Evolutionary conservation across 805 yeast genomes (phyloP), one percentile per base, ranked within the genome.

Genomic region (Ogataea trehaloabstinens): DNA sequence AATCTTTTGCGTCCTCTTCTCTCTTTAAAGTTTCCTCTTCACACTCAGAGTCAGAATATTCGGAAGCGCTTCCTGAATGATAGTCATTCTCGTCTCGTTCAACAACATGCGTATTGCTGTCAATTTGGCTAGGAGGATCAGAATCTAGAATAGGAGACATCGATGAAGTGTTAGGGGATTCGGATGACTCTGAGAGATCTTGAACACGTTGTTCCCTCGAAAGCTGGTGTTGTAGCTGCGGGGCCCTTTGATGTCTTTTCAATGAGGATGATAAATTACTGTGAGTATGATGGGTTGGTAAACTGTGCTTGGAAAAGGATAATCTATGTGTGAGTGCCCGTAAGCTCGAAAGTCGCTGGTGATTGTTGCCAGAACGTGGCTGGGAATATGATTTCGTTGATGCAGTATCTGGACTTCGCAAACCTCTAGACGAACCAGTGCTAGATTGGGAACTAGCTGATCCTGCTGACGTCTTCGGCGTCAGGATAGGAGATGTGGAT

Each of bases 1-100:
- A 80, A 48, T 78, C 84, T 19, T 58, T 58, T 25, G 61, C 66
- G 41, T 64, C 70, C 52, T 80, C 85, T 51, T 80, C 85, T 19
- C 54, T 38, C 37, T 56, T 57, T 8, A 66, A 46, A 25, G 55
- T 45, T 24, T 55, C 55, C 10, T 46, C 55, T 28, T 54, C 57
- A 19, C 39, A 40, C 18, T 50, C 56, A 4, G 53, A 44, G n/a
- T 55, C 60, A 3, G 44, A 37, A 17, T 51, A 52, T 16, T 51
- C 58, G 22, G 46, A 45, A 17, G 52, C 53, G 6, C 58, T 61
- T 21, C 54, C 62, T 2, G 57, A 51, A 31, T 47, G 40, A 28
- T 49, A 51, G 11, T 20, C 24, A 7, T 34, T 34, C 17, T 24
- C 30, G 6, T 24, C 30, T 12, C 6, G 10, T 19, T 22, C n/a